Conservation (phyloP, 2,329 filamentous ascomycete genomes). For the Fusarium austroafricanum region DNA sequence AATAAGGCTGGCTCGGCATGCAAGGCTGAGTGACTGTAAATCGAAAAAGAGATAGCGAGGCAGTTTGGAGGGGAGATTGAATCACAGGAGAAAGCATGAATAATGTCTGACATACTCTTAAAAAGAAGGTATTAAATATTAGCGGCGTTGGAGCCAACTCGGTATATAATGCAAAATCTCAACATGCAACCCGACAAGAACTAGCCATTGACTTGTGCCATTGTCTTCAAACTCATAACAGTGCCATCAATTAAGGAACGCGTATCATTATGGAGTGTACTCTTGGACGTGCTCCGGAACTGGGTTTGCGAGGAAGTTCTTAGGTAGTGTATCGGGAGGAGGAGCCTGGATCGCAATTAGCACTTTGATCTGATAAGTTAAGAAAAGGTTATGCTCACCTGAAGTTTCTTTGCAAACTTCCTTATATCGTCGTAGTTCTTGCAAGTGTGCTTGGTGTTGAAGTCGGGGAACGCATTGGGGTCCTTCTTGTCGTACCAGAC, state of each 20-base stretch:
- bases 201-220: not conserved
- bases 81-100: not conserved
- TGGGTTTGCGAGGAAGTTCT: conserved; percentile 29
- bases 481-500: conserved; percentile 65
- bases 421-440: conserved; percentile 66
- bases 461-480: conserved; percentile 67
- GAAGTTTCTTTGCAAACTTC: conserved; percentile 65
- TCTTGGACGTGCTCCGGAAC: conserved; percentile 19
- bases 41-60: rapidly evolving
- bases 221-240: not conserved
- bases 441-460: conserved; percentile 70
- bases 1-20: too few relatives aligned
- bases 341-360: conserved; percentile 36
- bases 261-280: conserved; percentile 28
- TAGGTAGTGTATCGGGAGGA: conserved; percentile 26
- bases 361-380: not conserved
- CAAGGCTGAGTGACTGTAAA: not conserved
- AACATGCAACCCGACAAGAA: not conserved
- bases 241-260: rapidly evolving
- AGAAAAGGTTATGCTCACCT: conserved; percentile 48
- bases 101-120: not conserved
- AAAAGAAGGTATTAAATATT: not conserved
- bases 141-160: not conserved
- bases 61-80: rapidly evolving
- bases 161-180: not conserved